Evolutionary conservation across 192 early-diverging fungal genomes (phyloP), one percentile per base, ranked within the genome.

Genomic region (Backusella liffmaniae): DNA sequence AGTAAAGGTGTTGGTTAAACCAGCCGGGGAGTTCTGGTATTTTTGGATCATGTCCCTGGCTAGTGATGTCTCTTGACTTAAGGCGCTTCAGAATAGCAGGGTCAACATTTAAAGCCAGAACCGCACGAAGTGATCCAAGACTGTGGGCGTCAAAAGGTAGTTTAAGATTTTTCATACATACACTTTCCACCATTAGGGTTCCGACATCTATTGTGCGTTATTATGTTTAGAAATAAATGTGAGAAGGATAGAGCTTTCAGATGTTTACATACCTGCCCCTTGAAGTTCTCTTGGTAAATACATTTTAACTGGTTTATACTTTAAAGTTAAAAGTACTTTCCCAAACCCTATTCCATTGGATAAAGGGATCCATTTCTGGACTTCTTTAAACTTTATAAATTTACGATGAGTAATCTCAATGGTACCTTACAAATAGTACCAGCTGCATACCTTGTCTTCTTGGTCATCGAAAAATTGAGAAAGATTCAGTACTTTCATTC

Each of bases 301-400:
- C 34, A 79, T 32, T 42, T 79, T 79, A 21, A 79, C 68, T 36
- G 78, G 78, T 34, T 79, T 79, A 59, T 75, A 79, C 6, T 71
- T 74, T 15, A 79, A 26, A 16, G 67, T 70, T 21, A 79, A n/a
- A 5, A 75, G 32, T 4, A 79, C 21, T 75, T 79, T 79, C 0
- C 78, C 78, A 56, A 72, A 79, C 0, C 78, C 78, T 72, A 79
- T 79, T 36, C 78, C 78, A 46, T 76, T 73, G 9, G 59, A 49
- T n/a, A 79, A 34, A 35, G 74, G 69, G n/a, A 79, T 1, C 78
- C 78, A 79, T 16, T 73, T 69, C 10, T 66, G 56, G 21, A 44
- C 13, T 67, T 72, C 74, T 34, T 76, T 75, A 18, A 74, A 59
- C 72, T 73, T 16, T 39, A 13, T 39, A 41, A 41, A 73, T 15